Conservation (phyloP, 1,284 basidiomycete genomes). For the Trichosporon asahii region DNA sequence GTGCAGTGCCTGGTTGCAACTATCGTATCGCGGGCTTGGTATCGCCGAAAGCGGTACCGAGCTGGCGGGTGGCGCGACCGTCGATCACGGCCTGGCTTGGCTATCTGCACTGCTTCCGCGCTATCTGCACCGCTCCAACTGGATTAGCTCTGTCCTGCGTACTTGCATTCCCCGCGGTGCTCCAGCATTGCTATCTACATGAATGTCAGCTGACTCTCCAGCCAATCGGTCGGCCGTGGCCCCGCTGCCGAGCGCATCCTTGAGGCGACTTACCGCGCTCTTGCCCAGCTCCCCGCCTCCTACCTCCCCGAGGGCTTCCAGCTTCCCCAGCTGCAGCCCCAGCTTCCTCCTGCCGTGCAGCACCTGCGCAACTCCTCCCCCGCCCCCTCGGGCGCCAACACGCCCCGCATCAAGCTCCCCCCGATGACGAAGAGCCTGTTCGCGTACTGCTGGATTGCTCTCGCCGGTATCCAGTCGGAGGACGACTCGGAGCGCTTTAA, state of each 20-base stretch:
- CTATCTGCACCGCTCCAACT: background rate
- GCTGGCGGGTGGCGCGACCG: background rate
- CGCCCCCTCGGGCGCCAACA: constrained; percentile 16
- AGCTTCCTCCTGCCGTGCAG: constrained; percentile 2
- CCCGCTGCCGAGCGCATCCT: constrained; percentile 39
- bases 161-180: too few species aligned
- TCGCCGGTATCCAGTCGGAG: constrained; percentile 37
- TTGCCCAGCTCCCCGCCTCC: constrained; percentile 32
- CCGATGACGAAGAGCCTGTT: constrained; percentile 32
- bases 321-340: constrained; percentile 21
- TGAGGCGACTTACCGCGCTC: constrained; percentile 43
- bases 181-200: background rate
- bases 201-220: constrained; percentile 18
- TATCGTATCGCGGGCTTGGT: background rate
- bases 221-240: constrained; percentile 37
- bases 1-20: background rate
- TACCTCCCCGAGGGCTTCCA: constrained; percentile 31
- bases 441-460: constrained; percentile 41
- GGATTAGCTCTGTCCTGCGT: too few species aligned
- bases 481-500: constrained; percentile 33
- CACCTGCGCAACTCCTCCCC: constrained; percentile 14
- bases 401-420: constrained; percentile 22
- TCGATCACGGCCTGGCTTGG: background rate
- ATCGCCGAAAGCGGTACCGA: background rate
- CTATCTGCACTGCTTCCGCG: background rate